Percentiles rank a stretch among this genome's conserved stretches.
Conservation (phyloP, 352 stramenopile genomes). For the Pythium plurisporium region DNA sequence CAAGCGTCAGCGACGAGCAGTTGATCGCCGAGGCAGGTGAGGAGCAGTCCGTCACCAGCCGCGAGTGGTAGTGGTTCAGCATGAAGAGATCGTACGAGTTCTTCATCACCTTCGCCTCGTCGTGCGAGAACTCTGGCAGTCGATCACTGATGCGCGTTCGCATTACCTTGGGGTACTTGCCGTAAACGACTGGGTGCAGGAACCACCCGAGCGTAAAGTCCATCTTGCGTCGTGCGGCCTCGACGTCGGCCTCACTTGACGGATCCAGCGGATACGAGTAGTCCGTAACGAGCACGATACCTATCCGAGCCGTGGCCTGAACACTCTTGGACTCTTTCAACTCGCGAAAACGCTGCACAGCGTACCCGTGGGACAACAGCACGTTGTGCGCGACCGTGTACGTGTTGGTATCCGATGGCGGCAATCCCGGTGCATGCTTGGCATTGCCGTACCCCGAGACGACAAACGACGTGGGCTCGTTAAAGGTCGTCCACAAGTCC, state of each 20-base stretch:
- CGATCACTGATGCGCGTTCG: conserved; percentile 58
- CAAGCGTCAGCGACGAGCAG: conserved; percentile 33
- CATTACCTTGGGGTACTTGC: conserved; percentile 93
- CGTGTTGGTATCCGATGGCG: conserved; percentile 34
- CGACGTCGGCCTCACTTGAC: conserved; percentile 33
- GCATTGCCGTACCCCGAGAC: conserved; percentile 85
- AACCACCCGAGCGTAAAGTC: conserved; percentile 92
- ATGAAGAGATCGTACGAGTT: conserved; percentile 93
- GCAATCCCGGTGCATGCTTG: conserved; percentile 27
- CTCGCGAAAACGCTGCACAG: conserved; percentile 81
- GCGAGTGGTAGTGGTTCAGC: conserved; percentile 91
- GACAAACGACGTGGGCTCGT: conserved; percentile 90
- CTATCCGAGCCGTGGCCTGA: conserved; percentile 68
- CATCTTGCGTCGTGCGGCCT: conserved; percentile 77
- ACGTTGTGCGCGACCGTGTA: conserved; percentile 86
- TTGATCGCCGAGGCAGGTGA: conserved; percentile 50
- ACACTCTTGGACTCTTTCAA: conserved; percentile 54
- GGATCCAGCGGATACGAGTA: conserved; percentile 70
- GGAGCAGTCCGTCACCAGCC: conserved; percentile 3
- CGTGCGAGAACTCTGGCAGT: conserved; percentile 83
- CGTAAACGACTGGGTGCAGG: conserved; percentile 85
- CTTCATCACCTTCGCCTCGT: conserved; percentile 69
- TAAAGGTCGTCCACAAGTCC: conserved; percentile 94
- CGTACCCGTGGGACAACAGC: conserved; percentile 85
- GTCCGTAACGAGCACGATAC: conserved; percentile 90